These are phyloP conservation scores for Sambucus nigra DNA, from an alignment of 129 eudicot species.

Conservation along the genomic window DNA sequence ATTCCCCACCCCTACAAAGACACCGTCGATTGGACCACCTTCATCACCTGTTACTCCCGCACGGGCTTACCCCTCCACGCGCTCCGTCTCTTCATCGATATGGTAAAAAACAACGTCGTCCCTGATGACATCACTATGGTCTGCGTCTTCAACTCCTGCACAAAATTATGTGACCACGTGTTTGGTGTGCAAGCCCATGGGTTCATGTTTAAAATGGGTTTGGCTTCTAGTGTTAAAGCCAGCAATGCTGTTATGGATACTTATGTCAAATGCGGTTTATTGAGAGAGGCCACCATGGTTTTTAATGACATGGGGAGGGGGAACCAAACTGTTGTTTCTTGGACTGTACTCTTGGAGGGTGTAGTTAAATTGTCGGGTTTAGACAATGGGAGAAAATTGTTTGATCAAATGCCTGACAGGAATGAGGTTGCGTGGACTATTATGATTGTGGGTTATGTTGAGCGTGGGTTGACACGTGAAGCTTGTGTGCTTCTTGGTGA, in stretches of 20 bases:
- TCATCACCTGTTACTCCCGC: conserved; percentile 22
- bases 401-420: conserved; percentile 36
- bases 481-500: conserved; percentile 22
- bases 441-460: conserved; percentile 24
- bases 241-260: conserved; percentile 25
- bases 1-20: conserved; percentile 26
- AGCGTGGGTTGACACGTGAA: conserved; percentile 19
- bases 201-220: conserved; percentile 22
- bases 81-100: conserved; percentile 14
- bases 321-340: conserved; percentile 27
- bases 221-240: conserved; percentile 13
- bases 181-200: conserved; percentile 21
- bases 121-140: conserved; percentile 18
- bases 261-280: conserved; percentile 32
- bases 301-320: conserved; percentile 24
- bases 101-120: conserved; percentile 10
- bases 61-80: conserved; percentile 12
- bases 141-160: conserved; percentile 16
- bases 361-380: conserved; percentile 31
- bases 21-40: conserved; percentile 34
- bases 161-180: conserved; percentile 7
- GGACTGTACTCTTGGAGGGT: conserved; percentile 38
- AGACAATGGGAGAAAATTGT: conserved; percentile 19
- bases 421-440: conserved; percentile 35
- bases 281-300: conserved; percentile 17